Evolutionary conservation across 2,329 filamentous ascomycete genomes (phyloP), one percentile per base, ranked within the genome.

Genomic region (Paecilomyces sp.): DNA sequence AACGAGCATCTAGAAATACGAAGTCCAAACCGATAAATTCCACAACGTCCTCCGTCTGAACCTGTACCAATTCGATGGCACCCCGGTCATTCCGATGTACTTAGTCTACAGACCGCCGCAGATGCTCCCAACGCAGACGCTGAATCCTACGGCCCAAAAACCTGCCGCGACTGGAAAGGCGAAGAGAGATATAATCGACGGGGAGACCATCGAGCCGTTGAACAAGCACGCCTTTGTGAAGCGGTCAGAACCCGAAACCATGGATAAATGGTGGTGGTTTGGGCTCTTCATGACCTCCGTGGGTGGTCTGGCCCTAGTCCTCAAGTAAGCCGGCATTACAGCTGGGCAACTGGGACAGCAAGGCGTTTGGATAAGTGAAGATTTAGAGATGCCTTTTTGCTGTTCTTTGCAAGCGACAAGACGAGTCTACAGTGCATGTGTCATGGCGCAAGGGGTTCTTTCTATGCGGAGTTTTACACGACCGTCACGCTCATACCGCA

Each of bases 111-210:
- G 74, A 12, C 83, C 86, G 4, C 87, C 88, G 0, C 76, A 86
- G 67, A 90, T 90, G 86, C 82, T 90, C 5, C 87, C 88, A 1
- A 89, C 87, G 2, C 78, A 79, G 11, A 88, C 85, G 0, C 77
- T 90, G 61, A 86, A 89, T 67, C 84, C 86, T 0, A 77, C 74
- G 1, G 65, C 72, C 11, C 18, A 12, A 3, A 72, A 69, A 6
- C 66, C 76, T 1, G 72, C 76, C 2, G 67, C 72, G n/a, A 76
- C 71, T 6, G 66, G 66, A 22, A 74, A 72, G 59, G 66, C 61
- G n/a, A 77, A 77, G 67, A 70, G 75, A 31, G 62, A 67, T 52
- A 22, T 52, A 15, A 5, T 63, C 18, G 34, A 18, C 47, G 57
- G 63, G 34, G 62, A 66, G 24, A 56, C 63, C 9, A 57, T 62